phyloP scores from a whole-genome alignment of 495 filamentous ascomycete genomes.

The Penicillium antarcticum region DNA sequence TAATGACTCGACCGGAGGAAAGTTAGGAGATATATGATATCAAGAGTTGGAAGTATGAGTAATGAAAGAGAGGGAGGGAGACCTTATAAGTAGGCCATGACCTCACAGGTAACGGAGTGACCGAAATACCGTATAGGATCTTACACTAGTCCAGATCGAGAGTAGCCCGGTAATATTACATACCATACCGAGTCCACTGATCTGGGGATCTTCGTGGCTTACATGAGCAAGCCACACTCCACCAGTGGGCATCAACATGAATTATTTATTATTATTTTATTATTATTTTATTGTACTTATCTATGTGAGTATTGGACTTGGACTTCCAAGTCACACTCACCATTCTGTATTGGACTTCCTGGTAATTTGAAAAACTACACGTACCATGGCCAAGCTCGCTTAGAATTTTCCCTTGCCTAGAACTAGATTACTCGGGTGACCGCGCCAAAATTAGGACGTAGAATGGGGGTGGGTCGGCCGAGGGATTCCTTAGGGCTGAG shows the following conservation, averaged over 20 bases:
- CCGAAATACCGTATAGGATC: conserved; percentile 7
- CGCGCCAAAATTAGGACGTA: conserved; percentile 16
- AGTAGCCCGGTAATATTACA: not conserved
- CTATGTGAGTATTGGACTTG: too few species aligned
- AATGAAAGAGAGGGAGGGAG: conserved; percentile 10
- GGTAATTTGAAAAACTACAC: too few species aligned
- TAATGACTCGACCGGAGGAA: conserved; percentile 19
- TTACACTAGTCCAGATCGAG: not conserved
- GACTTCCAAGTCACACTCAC: too few species aligned
- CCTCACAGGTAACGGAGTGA: not conserved
- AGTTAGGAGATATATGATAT: conserved; percentile 10
- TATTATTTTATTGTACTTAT: too few species aligned
- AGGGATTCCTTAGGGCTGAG: conserved; percentile 19
- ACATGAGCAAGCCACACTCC: not conserved
- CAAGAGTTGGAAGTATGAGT: conserved; percentile 16
- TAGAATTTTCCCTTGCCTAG: conserved; percentile 1
- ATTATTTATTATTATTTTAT: not conserved
- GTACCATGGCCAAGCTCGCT: conserved; percentile 1
- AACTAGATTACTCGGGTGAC: conserved; percentile 10
- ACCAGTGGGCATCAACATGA: too few species aligned
- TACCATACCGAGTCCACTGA: not conserved
- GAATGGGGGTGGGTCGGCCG: conserved; percentile 6
- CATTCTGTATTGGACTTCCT: too few species aligned
- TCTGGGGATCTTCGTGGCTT: not conserved
- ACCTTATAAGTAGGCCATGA: conserved; percentile 14